Base-by-base conservation (phyloP, 2,329 filamentous ascomycete species). In the Calonectria fujianensis region DNA sequence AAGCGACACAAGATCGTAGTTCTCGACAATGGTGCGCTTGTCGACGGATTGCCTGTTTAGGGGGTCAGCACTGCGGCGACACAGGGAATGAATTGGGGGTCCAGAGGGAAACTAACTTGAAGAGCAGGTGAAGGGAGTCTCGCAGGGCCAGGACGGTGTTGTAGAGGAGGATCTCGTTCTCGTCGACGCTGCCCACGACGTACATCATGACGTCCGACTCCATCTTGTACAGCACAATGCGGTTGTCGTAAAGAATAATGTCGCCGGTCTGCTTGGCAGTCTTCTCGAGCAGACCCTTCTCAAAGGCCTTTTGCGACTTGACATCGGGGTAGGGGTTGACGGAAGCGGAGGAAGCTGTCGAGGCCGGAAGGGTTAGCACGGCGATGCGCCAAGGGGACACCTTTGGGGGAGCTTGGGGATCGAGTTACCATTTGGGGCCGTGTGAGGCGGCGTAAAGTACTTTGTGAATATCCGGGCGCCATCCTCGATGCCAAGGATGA, bases 121-220 rank as follows among this genome's bases (percentile, higher is more conserved):
- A 95, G 51, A 98, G 88, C 67, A 98, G 93, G 84, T 96, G 95
- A 82, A 98, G 89, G 66, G 94, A 94, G 87, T 98, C 97, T 79
- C 97, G 90, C 80, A 98, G 88, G n/a, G 96, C 95, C 72, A 98
- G 89, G 69, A 98, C 92, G 64, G 98, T 96, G 84, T 96, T 98
- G 89, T 98, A 98, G 68, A 99, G 90, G 85, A 99, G 89, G 70
- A 99, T 94, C 88, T 99, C 97, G 86, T 98, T 99, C 90, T 99
- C 97, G 69, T 98, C 95, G 69, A 95, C 91, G 70, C 93, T 93
- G 78, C 96, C 96, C 14, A 99, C 95, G 32, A 98, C 94, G 85
- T 98, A 98, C 83, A 92, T 92, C 94, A 98, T 98, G 72, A 98
- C 94, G 85, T 99, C 97, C 80, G 95, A 96, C 89, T 99, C 97